Base-by-base conservation (phyloP, 345 rosid species). In the Hibiscus mutabilis region DNA sequence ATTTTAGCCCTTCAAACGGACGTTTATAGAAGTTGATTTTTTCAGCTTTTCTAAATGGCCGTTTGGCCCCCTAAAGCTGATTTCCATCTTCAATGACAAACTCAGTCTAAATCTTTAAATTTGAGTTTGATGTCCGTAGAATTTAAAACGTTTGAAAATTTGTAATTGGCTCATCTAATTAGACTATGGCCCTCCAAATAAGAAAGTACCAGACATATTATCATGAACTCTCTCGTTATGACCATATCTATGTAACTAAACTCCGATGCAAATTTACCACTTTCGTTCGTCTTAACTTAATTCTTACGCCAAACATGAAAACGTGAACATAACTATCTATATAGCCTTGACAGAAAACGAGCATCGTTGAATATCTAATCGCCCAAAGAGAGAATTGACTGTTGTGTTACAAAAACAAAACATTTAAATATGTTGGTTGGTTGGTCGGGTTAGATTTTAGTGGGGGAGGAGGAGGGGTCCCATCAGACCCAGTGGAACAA, bases 401-500 rank as follows among this genome's bases (percentile, higher is more conserved):
- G 15, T 24, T 47, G 31, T 25, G 25, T 13, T 55, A 56, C 15
- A 24, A 70, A 56, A 57, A 70, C 35, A 57, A 70, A 70, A 57
- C 61, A 18, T 69, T 53, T 37, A 40, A 70, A 40, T 33, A 70
- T 4, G 73, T 24, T 42, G 25, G 73, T 70, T 46, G 51, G 51
- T 13, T 70, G 63, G 73, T 56, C 53, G 53, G 35, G 29, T 67
- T 49, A 27, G 70, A 67, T 19, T 70, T 19, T 22, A 58, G 52
- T 21, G 7, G 16, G 7, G 51, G 19, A 37, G 33, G 19, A 37
- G 33, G 22, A 18, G 16, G 21, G 73, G 63, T 7, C 58, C 70
- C 42, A 5, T 1, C n/a, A 3, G 16, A 14, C 16, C 53, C 53
- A 4, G 6, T 9, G 47, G 73, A 25, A 24, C 21, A 58, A 58